These are phyloP conservation scores for Neofusicoccum cordaticola DNA, from an alignment of 2,329 filamentous ascomycete genomes.

Conservation along the genomic window DNA sequence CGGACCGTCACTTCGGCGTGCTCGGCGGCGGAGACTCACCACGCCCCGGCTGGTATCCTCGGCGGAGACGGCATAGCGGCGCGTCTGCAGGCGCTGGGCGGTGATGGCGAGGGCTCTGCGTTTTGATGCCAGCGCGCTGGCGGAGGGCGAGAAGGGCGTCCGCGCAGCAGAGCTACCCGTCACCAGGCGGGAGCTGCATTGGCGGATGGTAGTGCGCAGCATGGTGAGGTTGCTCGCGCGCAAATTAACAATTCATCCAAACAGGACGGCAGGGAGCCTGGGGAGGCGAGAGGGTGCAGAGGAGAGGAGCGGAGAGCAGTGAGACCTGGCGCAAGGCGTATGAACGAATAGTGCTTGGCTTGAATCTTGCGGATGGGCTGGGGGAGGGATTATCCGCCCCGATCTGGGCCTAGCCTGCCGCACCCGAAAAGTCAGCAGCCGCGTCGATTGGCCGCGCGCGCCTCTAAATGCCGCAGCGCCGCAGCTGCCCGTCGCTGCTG, in stretches of 20 bases:
- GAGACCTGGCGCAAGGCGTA: background rate
- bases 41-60: slow-evolving; percentile 61
- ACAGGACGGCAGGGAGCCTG: background rate
- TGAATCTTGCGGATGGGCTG: background rate
- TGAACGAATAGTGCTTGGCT: too few species aligned
- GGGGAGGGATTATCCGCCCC: slow-evolving; percentile 3
- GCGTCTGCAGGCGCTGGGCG: slow-evolving; percentile 46
- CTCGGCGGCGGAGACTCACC: slow-evolving; percentile 43
- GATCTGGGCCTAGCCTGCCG: background rate
- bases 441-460: slow-evolving; percentile 1
- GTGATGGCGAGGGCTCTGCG: slow-evolving; percentile 46
- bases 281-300: background rate
- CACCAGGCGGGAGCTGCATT: slow-evolving; percentile 64
- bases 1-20: background rate
- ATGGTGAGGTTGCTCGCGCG: slow-evolving; percentile 51
- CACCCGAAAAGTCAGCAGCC: slow-evolving; percentile 5
- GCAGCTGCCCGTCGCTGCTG: background rate
- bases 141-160: slow-evolving; percentile 43
- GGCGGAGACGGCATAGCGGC: slow-evolving; percentile 58
- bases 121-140: slow-evolving; percentile 46
- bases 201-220: slow-evolving; percentile 68
- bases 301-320: slow-evolving; percentile 2
- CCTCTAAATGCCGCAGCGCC: slow-evolving; percentile 8
- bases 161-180: slow-evolving; percentile 47
- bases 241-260: slow-evolving; percentile 18